These are phyloP conservation scores for Epicoccum nigrum DNA, from an alignment of 2,329 filamentous ascomycete genomes.

Conservation along the genomic window DNA sequence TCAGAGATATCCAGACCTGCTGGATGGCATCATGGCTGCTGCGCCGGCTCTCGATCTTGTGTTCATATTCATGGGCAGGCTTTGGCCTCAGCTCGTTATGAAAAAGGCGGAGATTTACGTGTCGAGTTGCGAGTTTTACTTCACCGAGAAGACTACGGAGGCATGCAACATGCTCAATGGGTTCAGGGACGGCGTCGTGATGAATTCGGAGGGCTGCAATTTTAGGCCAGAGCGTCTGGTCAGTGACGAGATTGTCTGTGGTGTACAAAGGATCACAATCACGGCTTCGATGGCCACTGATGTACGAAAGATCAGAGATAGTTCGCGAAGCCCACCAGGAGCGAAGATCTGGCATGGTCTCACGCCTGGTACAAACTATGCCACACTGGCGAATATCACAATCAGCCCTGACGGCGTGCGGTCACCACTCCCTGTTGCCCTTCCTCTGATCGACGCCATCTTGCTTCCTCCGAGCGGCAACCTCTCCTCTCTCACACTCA, in stretches of 20 bases:
- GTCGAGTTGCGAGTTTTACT: slow-evolving; percentile 28
- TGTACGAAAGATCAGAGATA: slow-evolving; percentile 1
- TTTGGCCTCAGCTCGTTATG: slow-evolving; percentile 37
- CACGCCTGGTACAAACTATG: not conserved
- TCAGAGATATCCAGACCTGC: slow-evolving; percentile 35
- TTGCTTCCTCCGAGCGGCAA: slow-evolving; percentile 11
- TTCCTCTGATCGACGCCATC: slow-evolving; percentile 3
- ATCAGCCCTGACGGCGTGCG: not conserved
- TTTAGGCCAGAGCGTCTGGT: slow-evolving; percentile 27
- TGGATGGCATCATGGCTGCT: slow-evolving; percentile 39
- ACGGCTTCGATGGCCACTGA: slow-evolving; percentile 19
- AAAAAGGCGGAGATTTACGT: slow-evolving; percentile 23
- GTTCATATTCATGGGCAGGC: slow-evolving; percentile 20
- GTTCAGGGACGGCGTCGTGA: slow-evolving; percentile 40
- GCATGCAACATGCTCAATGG: slow-evolving; percentile 38
- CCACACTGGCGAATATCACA: not conserved
- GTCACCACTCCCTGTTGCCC: slow-evolving; percentile 2
- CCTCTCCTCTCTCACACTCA: slow-evolving; percentile 12
- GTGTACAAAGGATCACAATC: slow-evolving; percentile 12
- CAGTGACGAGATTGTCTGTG: slow-evolving; percentile 22
- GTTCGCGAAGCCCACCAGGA: not conserved
- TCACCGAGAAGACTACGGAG: slow-evolving; percentile 21
- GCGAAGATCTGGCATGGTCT: slow-evolving; percentile 8
- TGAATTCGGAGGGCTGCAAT: slow-evolving; percentile 25
- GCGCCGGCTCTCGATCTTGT: slow-evolving; percentile 35